These are phyloP conservation scores for Inga oerstediana DNA, from an alignment of 306 rosid genomes.

Conservation along the genomic window DNA sequence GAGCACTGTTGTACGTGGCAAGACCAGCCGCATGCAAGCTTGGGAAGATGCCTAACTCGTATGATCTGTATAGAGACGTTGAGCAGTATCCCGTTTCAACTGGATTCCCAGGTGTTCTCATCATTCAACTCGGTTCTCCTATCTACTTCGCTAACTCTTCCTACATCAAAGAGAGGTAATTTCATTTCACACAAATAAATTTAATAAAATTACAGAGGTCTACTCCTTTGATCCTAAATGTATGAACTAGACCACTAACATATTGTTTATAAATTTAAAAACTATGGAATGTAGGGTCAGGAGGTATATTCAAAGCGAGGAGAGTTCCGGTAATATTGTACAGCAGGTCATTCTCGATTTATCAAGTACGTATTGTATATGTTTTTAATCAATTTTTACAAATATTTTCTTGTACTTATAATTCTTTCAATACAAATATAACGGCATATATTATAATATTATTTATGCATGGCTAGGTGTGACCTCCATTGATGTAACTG, in stretches of 20 bases:
- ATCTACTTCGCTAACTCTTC: conserved; percentile 71
- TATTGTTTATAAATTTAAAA: neutral
- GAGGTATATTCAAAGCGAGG: conserved; percentile 74
- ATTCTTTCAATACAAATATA: no score
- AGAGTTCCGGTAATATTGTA: conserved; percentile 37
- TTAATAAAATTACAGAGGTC: no score
- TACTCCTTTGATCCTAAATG: no score
- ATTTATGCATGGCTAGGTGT: conserved; percentile 54
- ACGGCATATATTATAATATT: neutral
- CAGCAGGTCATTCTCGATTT: conserved; percentile 67
- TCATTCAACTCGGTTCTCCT: conserved; percentile 87
- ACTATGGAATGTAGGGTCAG: conserved; percentile 53
- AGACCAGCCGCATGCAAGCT: conserved; percentile 83
- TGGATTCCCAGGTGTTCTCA: conserved; percentile 47
- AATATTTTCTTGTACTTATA: no score
- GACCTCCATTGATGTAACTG: conserved; percentile 74
- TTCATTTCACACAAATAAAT: neutral
- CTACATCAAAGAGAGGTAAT: conserved; percentile 80
- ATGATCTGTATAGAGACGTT: conserved; percentile 55
- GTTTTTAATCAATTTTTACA: no score
- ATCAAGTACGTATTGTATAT: conserved; percentile 49
- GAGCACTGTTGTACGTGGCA: conserved; percentile 82
- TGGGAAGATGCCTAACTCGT: conserved; percentile 58
- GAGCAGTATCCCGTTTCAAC: conserved; percentile 62
- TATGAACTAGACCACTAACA: no score